phyloP scores from a whole-genome alignment of 345 rosid species.

The Lepidium didymum region DNA sequence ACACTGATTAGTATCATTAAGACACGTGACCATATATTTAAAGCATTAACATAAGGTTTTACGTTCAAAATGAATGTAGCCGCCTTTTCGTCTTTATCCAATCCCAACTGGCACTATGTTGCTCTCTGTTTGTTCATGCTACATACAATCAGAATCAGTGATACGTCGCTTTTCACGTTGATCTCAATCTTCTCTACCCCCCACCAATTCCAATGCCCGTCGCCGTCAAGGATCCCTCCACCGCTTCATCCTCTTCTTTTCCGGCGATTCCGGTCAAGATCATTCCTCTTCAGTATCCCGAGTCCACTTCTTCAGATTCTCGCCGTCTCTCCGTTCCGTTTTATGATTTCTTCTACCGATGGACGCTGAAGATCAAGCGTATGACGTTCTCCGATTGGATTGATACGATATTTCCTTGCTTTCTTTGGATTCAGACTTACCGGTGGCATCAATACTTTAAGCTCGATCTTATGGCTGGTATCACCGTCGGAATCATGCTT shows the following conservation, averaged over 20 bases:
- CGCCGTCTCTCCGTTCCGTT: slow-evolving; percentile 14
- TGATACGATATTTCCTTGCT: slow-evolving; percentile 60
- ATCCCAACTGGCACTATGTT: background rate
- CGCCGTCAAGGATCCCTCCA: slow-evolving; percentile 25
- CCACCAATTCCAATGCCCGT: slow-evolving; percentile 2
- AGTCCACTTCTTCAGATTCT: slow-evolving; percentile 22
- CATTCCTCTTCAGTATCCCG: slow-evolving; percentile 66
- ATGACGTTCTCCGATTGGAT: slow-evolving; percentile 59
- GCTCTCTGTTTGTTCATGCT: slow-evolving; percentile 17
- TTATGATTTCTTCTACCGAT: slow-evolving; percentile 27
- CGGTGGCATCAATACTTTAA: slow-evolving; percentile 69
- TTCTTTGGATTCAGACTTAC: slow-evolving; percentile 76
- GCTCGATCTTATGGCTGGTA: slow-evolving; percentile 88
- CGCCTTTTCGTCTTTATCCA: slow-evolving; percentile 10
- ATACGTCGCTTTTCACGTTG: slow-evolving; percentile 17
- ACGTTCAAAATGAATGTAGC: slow-evolving; percentile 3
- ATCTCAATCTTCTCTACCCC: background rate
- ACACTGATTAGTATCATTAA: background rate
- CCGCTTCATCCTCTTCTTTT: slow-evolving; percentile 19
- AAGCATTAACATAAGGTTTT: background rate
- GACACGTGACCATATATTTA: background rate
- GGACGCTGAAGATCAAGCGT: slow-evolving; percentile 37
- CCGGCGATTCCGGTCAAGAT: slow-evolving; percentile 41
- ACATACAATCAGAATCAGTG: background rate
- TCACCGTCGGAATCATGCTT: slow-evolving; percentile 90